Conservation (phyloP, 1,139 yeast species). For the Nakaseomyces delphensis region DNA sequence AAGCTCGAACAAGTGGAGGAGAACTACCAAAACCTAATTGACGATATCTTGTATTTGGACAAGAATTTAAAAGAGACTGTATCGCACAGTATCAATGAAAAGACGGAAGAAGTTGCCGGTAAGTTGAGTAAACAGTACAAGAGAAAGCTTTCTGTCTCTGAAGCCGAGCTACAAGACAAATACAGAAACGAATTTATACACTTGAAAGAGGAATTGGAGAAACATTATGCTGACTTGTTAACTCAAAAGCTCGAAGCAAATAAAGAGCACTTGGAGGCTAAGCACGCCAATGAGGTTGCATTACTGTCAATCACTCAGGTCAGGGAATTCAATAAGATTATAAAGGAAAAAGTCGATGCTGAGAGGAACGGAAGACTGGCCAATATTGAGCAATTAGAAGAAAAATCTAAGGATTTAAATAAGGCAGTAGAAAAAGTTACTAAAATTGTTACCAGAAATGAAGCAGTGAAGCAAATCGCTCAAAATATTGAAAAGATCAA, state of each 20-base stretch:
- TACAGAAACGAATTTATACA: slow-evolving; percentile 50
- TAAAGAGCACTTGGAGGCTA: slow-evolving; percentile 56
- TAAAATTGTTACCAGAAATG: slow-evolving; percentile 20
- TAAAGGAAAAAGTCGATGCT: slow-evolving; percentile 56
- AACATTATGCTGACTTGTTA: slow-evolving; percentile 53
- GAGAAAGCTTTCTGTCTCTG: slow-evolving; percentile 31
- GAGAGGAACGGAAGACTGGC: slow-evolving; percentile 81
- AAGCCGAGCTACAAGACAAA: slow-evolving; percentile 36
- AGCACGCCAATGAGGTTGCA: slow-evolving; percentile 70
- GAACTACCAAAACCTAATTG: not conserved
- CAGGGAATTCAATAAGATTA: slow-evolving; percentile 56
- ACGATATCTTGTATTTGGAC: slow-evolving; percentile 1
- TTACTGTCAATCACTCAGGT: slow-evolving; percentile 67
- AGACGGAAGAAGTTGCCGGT: slow-evolving; percentile 22
- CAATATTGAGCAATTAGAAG: slow-evolving; percentile 51
- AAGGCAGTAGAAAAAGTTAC: slow-evolving; percentile 23
- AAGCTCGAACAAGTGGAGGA: slow-evolving; percentile 1
- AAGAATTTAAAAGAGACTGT: slow-evolving; percentile 7
- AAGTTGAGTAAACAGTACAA: slow-evolving; percentile 17
- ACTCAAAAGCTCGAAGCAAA: slow-evolving; percentile 61
- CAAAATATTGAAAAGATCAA: slow-evolving; percentile 19
- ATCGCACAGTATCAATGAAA: slow-evolving; percentile 10
- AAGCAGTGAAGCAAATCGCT: slow-evolving; percentile 26
- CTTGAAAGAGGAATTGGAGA: slow-evolving; percentile 56
- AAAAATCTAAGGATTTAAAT: slow-evolving; percentile 41